Base-by-base conservation (phyloP, 805 yeast genomes). In the Blastobotrys attinorum region DNA sequence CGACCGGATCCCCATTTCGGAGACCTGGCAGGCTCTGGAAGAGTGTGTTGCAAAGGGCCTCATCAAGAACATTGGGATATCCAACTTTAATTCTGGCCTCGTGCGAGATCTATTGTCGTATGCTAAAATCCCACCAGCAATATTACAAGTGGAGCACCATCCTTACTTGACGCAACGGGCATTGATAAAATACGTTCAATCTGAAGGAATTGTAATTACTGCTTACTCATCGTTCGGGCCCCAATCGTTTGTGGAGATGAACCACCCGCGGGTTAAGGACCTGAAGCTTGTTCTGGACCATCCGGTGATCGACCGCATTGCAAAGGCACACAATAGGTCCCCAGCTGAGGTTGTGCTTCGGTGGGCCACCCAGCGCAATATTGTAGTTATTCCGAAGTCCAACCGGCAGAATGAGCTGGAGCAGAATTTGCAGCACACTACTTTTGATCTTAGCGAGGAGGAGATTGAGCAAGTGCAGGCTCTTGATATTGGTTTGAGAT, bases 181-280 rank as follows among this genome's bases (percentile, higher is more conserved):
- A 53, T 68, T 84, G 55, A 58, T 83, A 50, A 72, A 79, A 50
- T 82, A 66, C 55, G 83, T 73, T 49, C 73, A 81, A 58, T 55
- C 64, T 35, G 65, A 73, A 51, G 79, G 73, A 31, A 73, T 85
- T 48, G 79, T 77, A 52, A 73, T 84, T 51, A 83, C 84, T 43
- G 94, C 80, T 15, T 84, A 85, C 68, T 83, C 92, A 10, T 79
- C 90, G 11, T 84, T 85, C 57, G 95, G 95, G 31, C 90, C 92
- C 18, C 84, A 80, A 64, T 81, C 89, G 3, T 84, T 82, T 65
- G 55, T 83, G 47, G 94, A 84, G 62, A 61, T 83, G 59, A 70
- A 73, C 58, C 69, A 66, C 47, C 66, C 72, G 32, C 62, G 65
- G 47, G 92, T 84, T 21, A 57, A 67, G 47, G 60, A 66, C 48